phyloP scores from a whole-genome alignment of 208 protist genomes.

The Leishmania lainsoni region DNA sequence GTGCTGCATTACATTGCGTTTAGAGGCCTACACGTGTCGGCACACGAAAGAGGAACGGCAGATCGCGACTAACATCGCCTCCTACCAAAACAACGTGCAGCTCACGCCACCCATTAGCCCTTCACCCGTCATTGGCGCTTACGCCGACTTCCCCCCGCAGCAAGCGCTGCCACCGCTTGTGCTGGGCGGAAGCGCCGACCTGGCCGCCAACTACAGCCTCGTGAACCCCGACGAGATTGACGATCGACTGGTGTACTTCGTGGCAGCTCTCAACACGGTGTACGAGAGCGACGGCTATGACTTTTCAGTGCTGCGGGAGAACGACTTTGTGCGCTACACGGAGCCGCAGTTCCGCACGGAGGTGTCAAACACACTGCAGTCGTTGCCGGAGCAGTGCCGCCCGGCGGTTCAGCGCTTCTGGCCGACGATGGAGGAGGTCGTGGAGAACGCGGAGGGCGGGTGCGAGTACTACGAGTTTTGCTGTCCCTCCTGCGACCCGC shows the following conservation, averaged over 20 bases:
- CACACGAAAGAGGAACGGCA: constrained; percentile 68
- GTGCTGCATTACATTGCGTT: constrained; percentile 59
- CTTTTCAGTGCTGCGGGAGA: constrained; percentile 70
- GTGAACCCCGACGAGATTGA: constrained; percentile 47
- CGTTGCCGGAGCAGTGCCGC: constrained; percentile 47
- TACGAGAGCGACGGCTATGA: constrained; percentile 81
- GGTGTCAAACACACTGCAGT: constrained; percentile 46
- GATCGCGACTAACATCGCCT: constrained; percentile 52
- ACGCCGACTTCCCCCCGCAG: constrained; percentile 20
- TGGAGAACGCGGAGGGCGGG: constrained; percentile 44
- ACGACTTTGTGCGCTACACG: constrained; percentile 62
- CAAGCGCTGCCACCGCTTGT: constrained; percentile 33
- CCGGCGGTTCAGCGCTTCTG: constrained; percentile 70
- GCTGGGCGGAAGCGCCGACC: constrained; percentile 6
- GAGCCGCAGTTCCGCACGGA: constrained; percentile 49
- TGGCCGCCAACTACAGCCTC: constrained; percentile 7
- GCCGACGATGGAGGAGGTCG: constrained; percentile 48
- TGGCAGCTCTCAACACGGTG: constrained; percentile 70
- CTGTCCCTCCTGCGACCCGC: constrained; percentile 73
- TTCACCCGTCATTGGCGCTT: constrained; percentile 7
- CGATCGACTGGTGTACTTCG: constrained; percentile 72
- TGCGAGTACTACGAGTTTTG: constrained; percentile 78
- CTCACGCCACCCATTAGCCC: constrained; percentile 58
- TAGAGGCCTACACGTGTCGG: constrained; percentile 81
- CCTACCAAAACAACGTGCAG: constrained; percentile 51